Conservation (phyloP, 352 stramenopile species). For the Phytophthora capsici region DNA sequence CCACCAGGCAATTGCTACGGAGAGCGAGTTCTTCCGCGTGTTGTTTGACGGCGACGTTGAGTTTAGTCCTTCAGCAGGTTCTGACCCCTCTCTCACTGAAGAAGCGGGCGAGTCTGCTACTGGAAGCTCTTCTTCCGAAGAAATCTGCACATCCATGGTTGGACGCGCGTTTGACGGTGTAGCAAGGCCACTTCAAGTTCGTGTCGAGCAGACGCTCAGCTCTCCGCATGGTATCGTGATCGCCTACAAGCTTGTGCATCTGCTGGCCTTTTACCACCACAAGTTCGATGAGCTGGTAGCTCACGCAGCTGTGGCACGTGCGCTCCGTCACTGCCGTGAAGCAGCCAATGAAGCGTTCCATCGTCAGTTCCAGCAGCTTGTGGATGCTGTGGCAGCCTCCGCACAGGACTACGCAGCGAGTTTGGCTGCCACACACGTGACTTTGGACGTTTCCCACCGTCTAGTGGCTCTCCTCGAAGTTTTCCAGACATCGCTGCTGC, state of each 20-base stretch:
- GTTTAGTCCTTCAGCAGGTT: constrained; percentile 26
- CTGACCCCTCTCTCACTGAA: not conserved
- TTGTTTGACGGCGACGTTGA: constrained; percentile 73
- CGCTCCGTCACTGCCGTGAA: constrained; percentile 50
- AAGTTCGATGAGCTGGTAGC: constrained; percentile 61
- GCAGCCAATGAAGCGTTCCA: constrained; percentile 54
- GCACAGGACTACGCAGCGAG: constrained; percentile 68
- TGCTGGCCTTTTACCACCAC: constrained; percentile 72
- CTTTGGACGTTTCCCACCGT: constrained; percentile 64
- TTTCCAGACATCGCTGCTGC: constrained; percentile 62
- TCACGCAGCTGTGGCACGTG: constrained; percentile 36
- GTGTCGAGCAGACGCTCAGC: constrained; percentile 69
- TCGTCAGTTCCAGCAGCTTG: constrained; percentile 58
- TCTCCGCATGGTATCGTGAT: constrained; percentile 61
- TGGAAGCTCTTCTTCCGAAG: not conserved
- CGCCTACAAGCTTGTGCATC: constrained; percentile 69
- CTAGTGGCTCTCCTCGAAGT: constrained; percentile 65
- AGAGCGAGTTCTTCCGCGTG: constrained; percentile 83
- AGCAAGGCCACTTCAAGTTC: constrained; percentile 62
- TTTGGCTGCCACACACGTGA: constrained; percentile 60
- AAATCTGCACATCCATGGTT: constrained; percentile 56
- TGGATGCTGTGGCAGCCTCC: constrained; percentile 50
- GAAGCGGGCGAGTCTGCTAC: not conserved
- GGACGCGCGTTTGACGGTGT: constrained; percentile 67
- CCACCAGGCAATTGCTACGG: constrained; percentile 83